phyloP scores from a whole-genome alignment of 768 basidiomycete genomes.

The Podaxis sp. region DNA sequence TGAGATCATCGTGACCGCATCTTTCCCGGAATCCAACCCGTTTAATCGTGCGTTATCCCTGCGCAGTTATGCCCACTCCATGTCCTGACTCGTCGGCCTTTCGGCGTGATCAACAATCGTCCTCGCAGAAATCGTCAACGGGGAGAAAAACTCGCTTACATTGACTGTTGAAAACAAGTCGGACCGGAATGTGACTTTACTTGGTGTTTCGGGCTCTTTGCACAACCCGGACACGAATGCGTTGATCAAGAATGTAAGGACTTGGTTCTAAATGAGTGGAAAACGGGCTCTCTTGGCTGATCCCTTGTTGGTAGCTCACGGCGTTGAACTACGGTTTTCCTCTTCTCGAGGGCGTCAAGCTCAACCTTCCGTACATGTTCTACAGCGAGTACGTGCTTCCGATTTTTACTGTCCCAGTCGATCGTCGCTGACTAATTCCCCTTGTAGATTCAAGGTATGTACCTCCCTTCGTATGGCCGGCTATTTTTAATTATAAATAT shows the following conservation, averaged over 20 bases:
- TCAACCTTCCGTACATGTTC: slow-evolving; percentile 72
- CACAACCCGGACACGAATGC: slow-evolving; percentile 60
- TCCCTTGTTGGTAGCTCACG: slow-evolving; percentile 47
- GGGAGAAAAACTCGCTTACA: slow-evolving; percentile 69
- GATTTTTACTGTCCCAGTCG: background rate
- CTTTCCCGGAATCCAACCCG: slow-evolving; percentile 70
- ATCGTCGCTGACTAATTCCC: slow-evolving; percentile 13
- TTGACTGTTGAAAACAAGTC: slow-evolving; percentile 77
- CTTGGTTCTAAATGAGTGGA: background rate
- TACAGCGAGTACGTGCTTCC: slow-evolving; percentile 71
- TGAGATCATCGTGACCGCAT: slow-evolving; percentile 52
- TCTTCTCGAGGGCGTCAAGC: slow-evolving; percentile 54
- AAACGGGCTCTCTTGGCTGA: background rate
- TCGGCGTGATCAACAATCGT: background rate
- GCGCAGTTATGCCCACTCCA: background rate
- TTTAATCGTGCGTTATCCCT: slow-evolving; percentile 65
- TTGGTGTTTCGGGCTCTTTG: slow-evolving; percentile 66
- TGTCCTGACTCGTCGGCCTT: slow-evolving; percentile 19
- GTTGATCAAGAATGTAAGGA: slow-evolving; percentile 68
- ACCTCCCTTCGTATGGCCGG: background rate
- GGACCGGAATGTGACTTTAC: slow-evolving; percentile 66
- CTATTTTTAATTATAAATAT: slow-evolving; percentile 10
- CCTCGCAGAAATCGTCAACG: slow-evolving; percentile 77
- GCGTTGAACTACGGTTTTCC: slow-evolving; percentile 50
- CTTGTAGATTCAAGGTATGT: slow-evolving; percentile 59